Evolutionary conservation across 2,329 filamentous ascomycete genomes (phyloP).

Genomic region (Bisporella sp.): DNA sequence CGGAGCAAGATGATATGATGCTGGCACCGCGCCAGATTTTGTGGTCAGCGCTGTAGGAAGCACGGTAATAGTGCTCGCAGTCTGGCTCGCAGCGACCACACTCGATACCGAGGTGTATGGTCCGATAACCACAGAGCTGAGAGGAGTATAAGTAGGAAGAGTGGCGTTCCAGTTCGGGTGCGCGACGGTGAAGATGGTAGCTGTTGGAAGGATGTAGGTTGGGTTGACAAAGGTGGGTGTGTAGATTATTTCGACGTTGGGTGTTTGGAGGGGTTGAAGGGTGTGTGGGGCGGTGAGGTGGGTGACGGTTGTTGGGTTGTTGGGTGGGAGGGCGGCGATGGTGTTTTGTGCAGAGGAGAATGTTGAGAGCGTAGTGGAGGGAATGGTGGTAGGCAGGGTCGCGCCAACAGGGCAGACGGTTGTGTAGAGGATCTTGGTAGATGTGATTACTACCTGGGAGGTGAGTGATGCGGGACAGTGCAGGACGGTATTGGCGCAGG

Average conservation of each 20-base stretch:
- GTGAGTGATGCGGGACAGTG: slow-evolving; percentile 10
- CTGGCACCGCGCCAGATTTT: too few relatives aligned
- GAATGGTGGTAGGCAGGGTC: not conserved
- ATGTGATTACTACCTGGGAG: slow-evolving; percentile 9
- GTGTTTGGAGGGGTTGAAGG: slow-evolving; percentile 7
- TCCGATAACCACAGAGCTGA: not conserved
- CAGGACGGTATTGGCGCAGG: slow-evolving; percentile 12
- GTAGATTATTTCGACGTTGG: slow-evolving; percentile 8
- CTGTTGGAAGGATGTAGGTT: slow-evolving; percentile 10
- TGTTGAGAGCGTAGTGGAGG: too few relatives aligned
- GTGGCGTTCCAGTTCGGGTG: slow-evolving; percentile 11
- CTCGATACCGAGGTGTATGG: too few relatives aligned
- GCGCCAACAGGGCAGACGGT: slow-evolving; percentile 11
- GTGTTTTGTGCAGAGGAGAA: not conserved
- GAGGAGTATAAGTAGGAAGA: not conserved
- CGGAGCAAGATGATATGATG: not conserved
- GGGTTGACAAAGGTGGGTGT: slow-evolving; percentile 8
- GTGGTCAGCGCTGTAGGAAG: too few relatives aligned
- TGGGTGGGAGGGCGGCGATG: not conserved
- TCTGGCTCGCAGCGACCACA: too few relatives aligned
- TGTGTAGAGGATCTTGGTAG: slow-evolving; percentile 11
- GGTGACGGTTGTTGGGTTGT: not conserved
- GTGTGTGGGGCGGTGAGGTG: not conserved
- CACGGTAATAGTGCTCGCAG: not conserved
- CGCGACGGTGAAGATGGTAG: slow-evolving; percentile 5